These are phyloP conservation scores for Sphaerosporella brunnea DNA, from an alignment of 495 filamentous ascomycete species.

Conservation along the genomic window DNA sequence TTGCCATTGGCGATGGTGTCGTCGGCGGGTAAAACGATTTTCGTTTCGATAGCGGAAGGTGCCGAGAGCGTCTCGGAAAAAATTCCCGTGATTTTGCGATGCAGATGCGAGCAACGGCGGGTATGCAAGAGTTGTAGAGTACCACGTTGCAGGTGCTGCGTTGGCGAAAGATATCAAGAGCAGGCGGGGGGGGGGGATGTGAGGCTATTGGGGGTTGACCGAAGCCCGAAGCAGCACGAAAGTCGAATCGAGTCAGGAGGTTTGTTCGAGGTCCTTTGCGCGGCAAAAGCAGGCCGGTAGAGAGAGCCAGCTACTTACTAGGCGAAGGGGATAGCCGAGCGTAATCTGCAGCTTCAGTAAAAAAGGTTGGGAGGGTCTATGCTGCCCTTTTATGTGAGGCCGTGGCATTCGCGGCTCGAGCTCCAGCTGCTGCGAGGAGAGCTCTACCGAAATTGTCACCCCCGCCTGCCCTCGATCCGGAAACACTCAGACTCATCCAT, in stretches of 20 bases:
- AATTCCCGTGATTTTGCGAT: too few relatives aligned
- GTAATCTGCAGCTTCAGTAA: not conserved
- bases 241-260: not conserved
- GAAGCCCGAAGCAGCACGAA: not conserved
- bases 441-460: not conserved
- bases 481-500: not conserved
- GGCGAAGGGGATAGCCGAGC: not conserved
- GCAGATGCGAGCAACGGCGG: too few relatives aligned
- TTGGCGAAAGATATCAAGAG: not conserved
- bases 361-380: not conserved
- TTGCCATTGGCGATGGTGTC: slow-evolving; percentile 36
- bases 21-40: slow-evolving; percentile 6
- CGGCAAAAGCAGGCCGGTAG: not conserved
- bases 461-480: not conserved
- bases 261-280: not conserved
- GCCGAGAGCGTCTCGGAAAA: too few relatives aligned
- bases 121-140: too few relatives aligned
- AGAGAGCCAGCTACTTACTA: not conserved
- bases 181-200: not conserved
- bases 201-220: not conserved
- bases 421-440: not conserved
- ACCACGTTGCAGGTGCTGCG: not conserved
- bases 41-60: too few relatives aligned
- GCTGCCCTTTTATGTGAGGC: not conserved
- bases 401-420: not conserved